These are phyloP conservation scores for Blastomyces emzantsi DNA, from an alignment of 2,329 filamentous ascomycete species.

Conservation along the genomic window DNA sequence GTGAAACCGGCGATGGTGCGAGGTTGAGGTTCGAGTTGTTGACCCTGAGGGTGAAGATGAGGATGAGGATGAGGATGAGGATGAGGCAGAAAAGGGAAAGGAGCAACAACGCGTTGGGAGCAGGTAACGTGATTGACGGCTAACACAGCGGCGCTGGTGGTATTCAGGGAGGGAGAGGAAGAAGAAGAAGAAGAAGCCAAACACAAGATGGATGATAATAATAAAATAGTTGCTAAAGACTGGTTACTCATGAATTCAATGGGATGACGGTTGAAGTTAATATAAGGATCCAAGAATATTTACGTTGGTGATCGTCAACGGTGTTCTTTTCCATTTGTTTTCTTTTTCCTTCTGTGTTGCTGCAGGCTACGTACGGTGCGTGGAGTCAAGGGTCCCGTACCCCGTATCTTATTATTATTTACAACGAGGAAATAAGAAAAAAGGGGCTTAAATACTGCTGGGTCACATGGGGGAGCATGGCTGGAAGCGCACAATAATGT, in stretches of 20 bases:
- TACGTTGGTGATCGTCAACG: not conserved
- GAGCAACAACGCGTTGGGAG: not conserved
- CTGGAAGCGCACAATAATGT: not conserved
- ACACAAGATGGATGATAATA: not conserved
- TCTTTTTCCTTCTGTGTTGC: not conserved
- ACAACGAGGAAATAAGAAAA: not conserved
- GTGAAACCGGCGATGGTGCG: slow-evolving; percentile 10
- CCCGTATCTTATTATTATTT: not conserved
- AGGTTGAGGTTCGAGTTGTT: slow-evolving; percentile 15
- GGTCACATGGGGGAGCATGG: not conserved
- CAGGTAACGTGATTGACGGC: slow-evolving; percentile 6
- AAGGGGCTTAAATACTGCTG: not conserved
- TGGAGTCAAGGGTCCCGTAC: not conserved
- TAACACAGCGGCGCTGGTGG: not conserved
- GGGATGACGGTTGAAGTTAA: not conserved
- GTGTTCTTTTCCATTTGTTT: not conserved
- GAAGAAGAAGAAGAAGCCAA: not conserved
- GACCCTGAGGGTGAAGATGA: slow-evolving; percentile 8
- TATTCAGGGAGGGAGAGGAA: not conserved
- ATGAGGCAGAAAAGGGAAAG: not conserved
- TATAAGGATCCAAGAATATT: not conserved
- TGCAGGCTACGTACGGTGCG: not conserved
- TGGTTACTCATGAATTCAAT: not conserved
- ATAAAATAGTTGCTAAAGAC: no score
- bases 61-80: slow-evolving; percentile 4